Percentiles rank a stretch among this genome's conserved stretches.
phyloP scores from a whole-genome alignment of 2,329 filamentous ascomycete genomes.

The Trichophyton rubrum region DNA sequence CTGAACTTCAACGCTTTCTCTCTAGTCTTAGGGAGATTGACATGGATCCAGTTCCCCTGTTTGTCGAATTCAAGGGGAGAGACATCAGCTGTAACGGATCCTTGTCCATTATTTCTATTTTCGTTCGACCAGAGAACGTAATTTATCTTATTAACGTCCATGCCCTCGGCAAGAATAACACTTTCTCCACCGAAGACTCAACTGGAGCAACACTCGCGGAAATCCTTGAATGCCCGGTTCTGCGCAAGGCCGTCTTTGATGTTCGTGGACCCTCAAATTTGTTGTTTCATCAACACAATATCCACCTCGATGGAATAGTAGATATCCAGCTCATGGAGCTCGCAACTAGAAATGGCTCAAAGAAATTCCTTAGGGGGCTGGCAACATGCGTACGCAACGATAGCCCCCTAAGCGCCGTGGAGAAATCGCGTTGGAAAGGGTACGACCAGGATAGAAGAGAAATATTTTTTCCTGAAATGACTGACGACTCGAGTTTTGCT shows the following conservation, averaged over 20 bases:
- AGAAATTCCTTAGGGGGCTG: slow-evolving; percentile 24
- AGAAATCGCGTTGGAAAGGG: neutral
- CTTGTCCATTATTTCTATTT: slow-evolving; percentile 36
- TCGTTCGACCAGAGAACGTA: slow-evolving; percentile 19
- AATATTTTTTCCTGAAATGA: neutral
- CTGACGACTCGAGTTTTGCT: too few species aligned
- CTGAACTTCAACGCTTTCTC: neutral
- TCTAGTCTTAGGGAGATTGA: neutral
- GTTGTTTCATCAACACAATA: slow-evolving; percentile 34
- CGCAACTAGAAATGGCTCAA: slow-evolving; percentile 21
- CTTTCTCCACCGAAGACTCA: slow-evolving; percentile 27
- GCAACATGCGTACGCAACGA: slow-evolving; percentile 27
- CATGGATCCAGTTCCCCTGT: slow-evolving; percentile 27
- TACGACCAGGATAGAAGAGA: neutral
- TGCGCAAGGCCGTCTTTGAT: slow-evolving; percentile 46
- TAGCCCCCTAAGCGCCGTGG: neutral
- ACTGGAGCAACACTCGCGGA: slow-evolving; percentile 21
- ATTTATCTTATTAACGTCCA: slow-evolving; percentile 38
- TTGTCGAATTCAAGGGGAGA: slow-evolving; percentile 39
- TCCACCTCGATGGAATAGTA: slow-evolving; percentile 35
- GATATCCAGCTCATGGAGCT: slow-evolving; percentile 49
- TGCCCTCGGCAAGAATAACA: slow-evolving; percentile 20
- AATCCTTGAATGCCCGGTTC: slow-evolving; percentile 34
- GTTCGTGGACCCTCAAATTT: slow-evolving; percentile 45
- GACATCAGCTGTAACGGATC: slow-evolving; percentile 33